Evolutionary conservation across 306 rosid species (phyloP), one percentile per base, ranked within the genome.

Genomic region (Psophocarpus tetragonolobus): DNA sequence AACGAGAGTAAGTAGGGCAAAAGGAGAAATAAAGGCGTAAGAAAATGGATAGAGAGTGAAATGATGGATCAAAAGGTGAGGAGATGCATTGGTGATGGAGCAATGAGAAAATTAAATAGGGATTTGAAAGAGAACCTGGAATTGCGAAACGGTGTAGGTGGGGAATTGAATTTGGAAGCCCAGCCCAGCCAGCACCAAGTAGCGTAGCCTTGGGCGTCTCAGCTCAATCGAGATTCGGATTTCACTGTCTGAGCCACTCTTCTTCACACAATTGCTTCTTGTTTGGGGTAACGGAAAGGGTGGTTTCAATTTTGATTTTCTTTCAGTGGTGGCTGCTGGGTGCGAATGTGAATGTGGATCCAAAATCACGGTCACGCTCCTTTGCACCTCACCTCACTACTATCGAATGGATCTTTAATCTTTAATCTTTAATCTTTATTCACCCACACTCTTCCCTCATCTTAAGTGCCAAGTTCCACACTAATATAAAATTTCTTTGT

Each of bases 281-380:
- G 68, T 63, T 35, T 63, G 42, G 42, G 68, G 5, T 2, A 60
- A 13, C 14, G 42, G 66, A 32, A 12, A 24, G 74, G 42, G 56
- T 35, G 81, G 60, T 66, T 51, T 71, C 68, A 51, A 50, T 24
- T 36, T 77, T 32, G 81, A 39, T 26, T 69, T 14, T 18, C 45
- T 6, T 33, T 71, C n/a, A n/a, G n/a, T 17, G 41, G 57, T 18
- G 35, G 68, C 14, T 53, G 61, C 15, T 53, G 61, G 35, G n/a
- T 54, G 64, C 71, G 78, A 70, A 27, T 12, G 64, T 79, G 78
- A 70, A 27, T 12, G 47, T 23, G 70, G 84, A 80, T 80, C 84
- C 69, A 54, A 65, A 29, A 54, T 64, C 65, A 77, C 24, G 42
- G 38, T 48, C 30, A 44, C 44, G 51, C 21, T 13, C 53, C 4